Percentiles rank a stretch among this genome's conserved stretches.
phyloP scores from a whole-genome alignment of 208 protist species.

The Vickermania spadyakhi region DNA sequence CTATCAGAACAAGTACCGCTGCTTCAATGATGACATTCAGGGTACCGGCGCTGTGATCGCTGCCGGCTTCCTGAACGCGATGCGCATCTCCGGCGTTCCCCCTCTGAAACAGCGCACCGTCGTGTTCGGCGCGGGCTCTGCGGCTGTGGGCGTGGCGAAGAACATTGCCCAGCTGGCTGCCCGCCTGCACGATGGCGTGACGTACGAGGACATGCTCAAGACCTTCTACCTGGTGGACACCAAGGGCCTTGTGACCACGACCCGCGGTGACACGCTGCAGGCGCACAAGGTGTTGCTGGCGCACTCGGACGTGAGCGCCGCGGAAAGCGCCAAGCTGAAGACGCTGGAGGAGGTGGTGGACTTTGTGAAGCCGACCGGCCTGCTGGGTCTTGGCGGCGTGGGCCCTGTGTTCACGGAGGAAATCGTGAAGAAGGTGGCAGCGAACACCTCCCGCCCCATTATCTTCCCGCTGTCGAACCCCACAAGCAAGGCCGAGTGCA shows the following conservation, averaged over 20 bases:
- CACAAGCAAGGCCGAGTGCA: slow-evolving; percentile 85
- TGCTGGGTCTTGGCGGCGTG: slow-evolving; percentile 92
- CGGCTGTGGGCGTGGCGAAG: slow-evolving; percentile 92
- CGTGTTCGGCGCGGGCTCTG: slow-evolving; percentile 91
- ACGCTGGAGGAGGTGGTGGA: slow-evolving; percentile 62
- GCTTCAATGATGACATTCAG: slow-evolving; percentile 99
- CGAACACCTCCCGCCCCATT: slow-evolving; percentile 84
- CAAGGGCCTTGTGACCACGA: slow-evolving; percentile 83
- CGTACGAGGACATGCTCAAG: slow-evolving; percentile 73
- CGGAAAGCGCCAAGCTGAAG: slow-evolving; percentile 40
- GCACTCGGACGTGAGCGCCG: slow-evolving; percentile 68
- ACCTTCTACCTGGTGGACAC: slow-evolving; percentile 90
- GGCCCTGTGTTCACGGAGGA: slow-evolving; percentile 93
- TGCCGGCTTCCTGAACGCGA: slow-evolving; percentile 87
- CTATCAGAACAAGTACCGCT: slow-evolving; percentile 88
- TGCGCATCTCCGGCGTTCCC: slow-evolving; percentile 37
- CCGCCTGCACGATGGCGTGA: slow-evolving; percentile 26
- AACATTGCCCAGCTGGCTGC: slow-evolving; percentile 82
- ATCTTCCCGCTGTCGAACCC: slow-evolving; percentile 96
- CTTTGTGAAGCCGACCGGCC: slow-evolving; percentile 91
- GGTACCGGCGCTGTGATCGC: slow-evolving; percentile 94
- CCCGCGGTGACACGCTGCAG: slow-evolving; percentile 71
- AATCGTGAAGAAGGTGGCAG: slow-evolving; percentile 73
- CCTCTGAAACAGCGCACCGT: slow-evolving; percentile 69
- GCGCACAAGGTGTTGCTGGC: slow-evolving; percentile 86